Conservation (phyloP, 352 stramenopile species). For the Globisporangium sylvaticum region DNA sequence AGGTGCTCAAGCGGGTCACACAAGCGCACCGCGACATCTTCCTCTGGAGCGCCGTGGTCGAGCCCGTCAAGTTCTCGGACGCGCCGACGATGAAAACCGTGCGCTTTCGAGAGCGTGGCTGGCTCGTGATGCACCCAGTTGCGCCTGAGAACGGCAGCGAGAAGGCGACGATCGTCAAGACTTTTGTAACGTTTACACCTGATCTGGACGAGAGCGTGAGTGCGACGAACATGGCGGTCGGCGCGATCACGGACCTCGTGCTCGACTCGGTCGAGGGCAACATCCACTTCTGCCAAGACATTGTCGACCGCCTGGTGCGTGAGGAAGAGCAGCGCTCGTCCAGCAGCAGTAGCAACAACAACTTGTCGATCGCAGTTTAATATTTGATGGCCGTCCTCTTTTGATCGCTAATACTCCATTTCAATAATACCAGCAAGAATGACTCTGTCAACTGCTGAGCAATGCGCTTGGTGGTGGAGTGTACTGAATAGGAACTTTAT, state of each 20-base stretch:
- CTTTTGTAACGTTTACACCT: conserved; percentile 6
- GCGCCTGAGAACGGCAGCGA: background rate
- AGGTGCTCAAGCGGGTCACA: conserved; percentile 9
- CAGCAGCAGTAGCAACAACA: background rate
- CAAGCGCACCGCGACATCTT: background rate
- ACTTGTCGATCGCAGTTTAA: background rate
- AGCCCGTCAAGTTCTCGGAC: conserved; percentile 8
- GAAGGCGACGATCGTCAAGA: conserved; percentile 13
- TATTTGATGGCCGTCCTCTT: too few species aligned
- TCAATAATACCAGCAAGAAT: background rate
- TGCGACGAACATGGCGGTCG: background rate
- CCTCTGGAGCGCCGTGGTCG: conserved; percentile 7
- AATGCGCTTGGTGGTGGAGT: background rate
- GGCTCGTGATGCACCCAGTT: conserved; percentile 1
- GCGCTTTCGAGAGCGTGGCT: conserved; percentile 13
- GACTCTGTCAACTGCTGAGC: too few species aligned
- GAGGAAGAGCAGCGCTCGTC: conserved; percentile 4
- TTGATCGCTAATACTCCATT: too few species aligned
- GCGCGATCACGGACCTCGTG: conserved; percentile 13
- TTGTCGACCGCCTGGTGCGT: conserved; percentile 10
- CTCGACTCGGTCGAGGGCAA: conserved; percentile 13
- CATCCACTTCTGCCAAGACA: conserved; percentile 6
- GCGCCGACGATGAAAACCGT: background rate
- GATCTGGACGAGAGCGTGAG: conserved; percentile 1
- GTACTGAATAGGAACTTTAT: too few species aligned